phyloP scores from a whole-genome alignment of 208 protist species.

The Trypanosoma melophagium region DNA sequence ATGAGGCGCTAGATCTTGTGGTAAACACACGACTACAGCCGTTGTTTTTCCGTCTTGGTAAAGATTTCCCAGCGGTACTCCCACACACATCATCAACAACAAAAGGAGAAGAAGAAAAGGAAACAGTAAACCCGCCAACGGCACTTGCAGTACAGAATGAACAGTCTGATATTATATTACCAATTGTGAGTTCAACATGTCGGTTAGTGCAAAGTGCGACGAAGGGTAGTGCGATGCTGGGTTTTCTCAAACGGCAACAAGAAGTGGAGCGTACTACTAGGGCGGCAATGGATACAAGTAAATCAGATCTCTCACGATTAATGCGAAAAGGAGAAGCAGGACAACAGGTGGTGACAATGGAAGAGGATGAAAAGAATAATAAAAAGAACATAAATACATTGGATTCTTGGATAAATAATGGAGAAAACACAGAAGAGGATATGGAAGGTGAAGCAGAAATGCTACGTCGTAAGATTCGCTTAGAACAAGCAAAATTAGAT shows the following conservation, averaged over 20 bases:
- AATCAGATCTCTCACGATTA: conserved; percentile 61
- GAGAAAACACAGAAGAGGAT: background rate
- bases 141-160: conserved; percentile 1
- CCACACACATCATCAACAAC: background rate
- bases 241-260: conserved; percentile 47
- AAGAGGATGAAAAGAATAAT: background rate
- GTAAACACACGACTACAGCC: conserved; percentile 38
- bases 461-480: conserved; percentile 24
- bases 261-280: conserved; percentile 60
- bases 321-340: conserved; percentile 46
- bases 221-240: conserved; percentile 58
- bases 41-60: conserved; percentile 58
- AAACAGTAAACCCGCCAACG: conserved; percentile 6
- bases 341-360: conserved; percentile 11
- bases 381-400: background rate
- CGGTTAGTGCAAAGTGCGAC: conserved; percentile 46
- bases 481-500: conserved; percentile 10
- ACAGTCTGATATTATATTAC: conserved; percentile 75
- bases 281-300: conserved; percentile 67
- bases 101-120: background rate
- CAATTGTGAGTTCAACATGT: conserved; percentile 54
- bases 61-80: conserved; percentile 55
- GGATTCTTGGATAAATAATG: background rate
- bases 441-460: conserved; percentile 23
- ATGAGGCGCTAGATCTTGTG: conserved; percentile 14